Base-by-base conservation (phyloP, 345 rosid species). In the Balakata baccata region DNA sequence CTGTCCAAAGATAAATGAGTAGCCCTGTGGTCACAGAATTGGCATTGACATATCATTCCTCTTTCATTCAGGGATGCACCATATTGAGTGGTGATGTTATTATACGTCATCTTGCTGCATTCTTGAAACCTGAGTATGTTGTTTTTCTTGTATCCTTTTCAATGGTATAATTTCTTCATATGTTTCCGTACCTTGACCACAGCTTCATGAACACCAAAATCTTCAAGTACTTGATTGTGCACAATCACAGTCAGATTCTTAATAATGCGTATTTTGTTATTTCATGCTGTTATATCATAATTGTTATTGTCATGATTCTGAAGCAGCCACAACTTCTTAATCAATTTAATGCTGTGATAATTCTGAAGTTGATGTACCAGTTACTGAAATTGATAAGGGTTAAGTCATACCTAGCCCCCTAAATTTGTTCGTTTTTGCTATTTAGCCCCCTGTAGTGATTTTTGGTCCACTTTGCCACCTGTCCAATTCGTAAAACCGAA, bases 1-100 rank as follows among this genome's bases (percentile, higher is more conserved):
- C 50, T 68, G 75, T 76, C 41, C 47, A 38, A 38, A 45, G 18
- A 41, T 47, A 23, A 38, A 11, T 61, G 8, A 56, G 11, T 56
- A 11, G 18, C 45, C n/a, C 52, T 50, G 51, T 66, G 22, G 3
- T 65, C 45, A 22, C 29, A 46, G 17, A 64, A 58, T 13, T 69
- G 58, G 22, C 68, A 47, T 14, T 70, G 65, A 76, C 75, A 39
- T 78, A 25, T 37, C 34, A 25, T 73, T 61, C 54, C 66, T 18
- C 47, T 9, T 68, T 41, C 69, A 65, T 66, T 64, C 85, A 94
- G 97, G 98, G 93, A 50, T 92, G 97, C 87, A 90, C 98, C 79
- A 92, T 90, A 80, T 77, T 92, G 84, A 92, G 97, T 41, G 98
- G 97, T 75, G 97, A 94, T 81, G 97, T 94, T 62, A 92, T 94